These are phyloP conservation scores for Aquilaria sinensis DNA, from an alignment of 345 rosid species.

Conservation along the genomic window DNA sequence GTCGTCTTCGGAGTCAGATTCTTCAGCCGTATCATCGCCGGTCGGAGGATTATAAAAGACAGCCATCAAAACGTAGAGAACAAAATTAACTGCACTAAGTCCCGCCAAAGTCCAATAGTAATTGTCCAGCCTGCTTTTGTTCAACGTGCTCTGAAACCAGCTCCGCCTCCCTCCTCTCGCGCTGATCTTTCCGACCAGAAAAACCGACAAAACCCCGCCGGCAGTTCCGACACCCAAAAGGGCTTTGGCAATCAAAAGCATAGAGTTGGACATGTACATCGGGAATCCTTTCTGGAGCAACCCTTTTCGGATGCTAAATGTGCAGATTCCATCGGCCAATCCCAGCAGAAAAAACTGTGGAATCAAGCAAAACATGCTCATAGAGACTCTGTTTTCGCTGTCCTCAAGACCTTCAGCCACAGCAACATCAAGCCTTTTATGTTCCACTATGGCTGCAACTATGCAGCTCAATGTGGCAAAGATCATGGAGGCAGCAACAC, in stretches of 20 bases:
- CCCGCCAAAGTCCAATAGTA: slow-evolving; percentile 31
- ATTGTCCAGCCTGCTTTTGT: slow-evolving; percentile 30
- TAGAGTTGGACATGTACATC: slow-evolving; percentile 21
- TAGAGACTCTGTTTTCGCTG: slow-evolving; percentile 20
- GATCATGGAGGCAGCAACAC: slow-evolving; percentile 30
- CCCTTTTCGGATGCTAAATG: slow-evolving; percentile 13
- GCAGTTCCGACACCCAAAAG: slow-evolving; percentile 25
- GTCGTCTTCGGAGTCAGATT: not conserved
- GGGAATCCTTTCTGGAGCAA: slow-evolving; percentile 16
- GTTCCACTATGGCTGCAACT: slow-evolving; percentile 31
- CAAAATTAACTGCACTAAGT: slow-evolving; percentile 22
- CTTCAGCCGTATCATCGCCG: not conserved
- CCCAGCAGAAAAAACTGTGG: slow-evolving; percentile 37
- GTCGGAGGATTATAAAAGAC: slow-evolving; percentile 6
- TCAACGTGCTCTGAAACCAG: slow-evolving; percentile 35
- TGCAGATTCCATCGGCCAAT: slow-evolving; percentile 21
- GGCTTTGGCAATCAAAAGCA: slow-evolving; percentile 16
- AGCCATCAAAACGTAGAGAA: slow-evolving; percentile 15
- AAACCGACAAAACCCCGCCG: slow-evolving; percentile 21
- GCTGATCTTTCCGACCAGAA: slow-evolving; percentile 21
- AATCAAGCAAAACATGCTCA: slow-evolving; percentile 32
- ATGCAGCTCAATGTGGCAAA: slow-evolving; percentile 25
- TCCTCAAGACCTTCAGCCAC: slow-evolving; percentile 13
- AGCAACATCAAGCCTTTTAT: slow-evolving; percentile 21
- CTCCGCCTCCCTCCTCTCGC: slow-evolving; percentile 17